Evolutionary conservation across 2,329 filamentous ascomycete species (phyloP).

Genomic region (Ceratocystis cacaofunesta): DNA sequence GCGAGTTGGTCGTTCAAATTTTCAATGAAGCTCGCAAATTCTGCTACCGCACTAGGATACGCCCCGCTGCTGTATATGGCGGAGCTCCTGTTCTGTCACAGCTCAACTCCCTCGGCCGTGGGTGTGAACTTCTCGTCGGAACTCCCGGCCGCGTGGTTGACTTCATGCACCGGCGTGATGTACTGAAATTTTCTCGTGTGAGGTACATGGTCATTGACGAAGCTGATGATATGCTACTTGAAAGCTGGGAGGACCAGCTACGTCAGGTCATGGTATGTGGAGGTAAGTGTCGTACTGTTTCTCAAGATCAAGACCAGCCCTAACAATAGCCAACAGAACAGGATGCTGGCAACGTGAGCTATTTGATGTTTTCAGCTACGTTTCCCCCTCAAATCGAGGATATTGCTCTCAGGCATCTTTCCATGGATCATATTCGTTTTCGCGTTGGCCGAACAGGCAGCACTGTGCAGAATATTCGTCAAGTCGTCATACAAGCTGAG

Average conservation of each 20-base stretch:
- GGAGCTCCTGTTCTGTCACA: slow-evolving; percentile 61
- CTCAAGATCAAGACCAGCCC: background rate
- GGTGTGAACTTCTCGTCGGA: slow-evolving; percentile 78
- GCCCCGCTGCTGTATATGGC: slow-evolving; percentile 79
- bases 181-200: slow-evolving; percentile 60
- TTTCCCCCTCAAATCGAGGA: slow-evolving; percentile 70
- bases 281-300: background rate
- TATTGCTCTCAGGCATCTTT: slow-evolving; percentile 62
- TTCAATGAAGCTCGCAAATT: slow-evolving; percentile 88
- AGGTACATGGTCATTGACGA: slow-evolving; percentile 80
- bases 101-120: slow-evolving; percentile 56
- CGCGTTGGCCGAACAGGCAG: slow-evolving; percentile 77
- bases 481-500: slow-evolving; percentile 57
- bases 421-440: slow-evolving; percentile 60
- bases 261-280: slow-evolving; percentile 39
- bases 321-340: slow-evolving; percentile 41
- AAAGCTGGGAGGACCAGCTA: slow-evolving; percentile 66
- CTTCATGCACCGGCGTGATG: slow-evolving; percentile 57
- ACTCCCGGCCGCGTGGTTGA: slow-evolving; percentile 78
- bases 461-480: slow-evolving; percentile 67
- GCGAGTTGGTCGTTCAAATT: slow-evolving; percentile 85
- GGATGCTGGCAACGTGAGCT: slow-evolving; percentile 53
- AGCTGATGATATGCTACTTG: slow-evolving; percentile 77
- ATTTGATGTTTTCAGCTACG: slow-evolving; percentile 86
- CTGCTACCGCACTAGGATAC: slow-evolving; percentile 88